Evolutionary conservation across 148 eudicot genomes (phyloP).

Genomic region (Persicaria tinctoria): DNA sequence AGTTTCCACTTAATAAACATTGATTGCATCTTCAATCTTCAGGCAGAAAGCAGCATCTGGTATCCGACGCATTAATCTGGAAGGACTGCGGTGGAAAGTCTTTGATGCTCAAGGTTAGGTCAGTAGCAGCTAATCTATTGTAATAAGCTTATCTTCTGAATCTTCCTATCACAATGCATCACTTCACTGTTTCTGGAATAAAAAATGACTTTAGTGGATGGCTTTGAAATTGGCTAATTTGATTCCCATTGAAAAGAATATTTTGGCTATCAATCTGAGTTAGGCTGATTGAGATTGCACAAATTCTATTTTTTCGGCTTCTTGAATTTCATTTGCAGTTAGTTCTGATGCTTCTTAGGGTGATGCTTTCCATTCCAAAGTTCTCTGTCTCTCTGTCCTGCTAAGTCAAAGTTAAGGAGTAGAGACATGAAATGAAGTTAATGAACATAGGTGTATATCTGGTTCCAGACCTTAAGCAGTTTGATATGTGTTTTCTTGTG

Average conservation of each 20-base stretch:
- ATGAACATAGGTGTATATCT: too few relatives aligned
- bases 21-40: conserved; percentile 3
- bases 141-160: background rate
- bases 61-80: conserved; percentile 72
- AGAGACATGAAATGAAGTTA: too few relatives aligned
- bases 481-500: too few relatives aligned
- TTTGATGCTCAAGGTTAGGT: conserved; percentile 98
- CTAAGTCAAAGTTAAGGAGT: too few relatives aligned
- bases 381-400: too few relatives aligned
- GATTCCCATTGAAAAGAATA: background rate
- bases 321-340: too few relatives aligned
- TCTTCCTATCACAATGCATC: background rate
- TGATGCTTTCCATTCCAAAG: too few relatives aligned
- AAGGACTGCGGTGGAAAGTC: conserved; percentile 91
- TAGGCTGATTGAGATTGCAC: too few relatives aligned
- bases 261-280: too few relatives aligned
- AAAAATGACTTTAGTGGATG: background rate
- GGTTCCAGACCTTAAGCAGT: too few relatives aligned
- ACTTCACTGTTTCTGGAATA: background rate
- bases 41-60: conserved; percentile 94
- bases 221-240: background rate
- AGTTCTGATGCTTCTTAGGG: too few relatives aligned
- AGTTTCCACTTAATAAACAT: background rate
- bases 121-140: background rate
- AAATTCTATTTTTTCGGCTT: too few relatives aligned